phyloP scores from a whole-genome alignment of 2,329 filamentous ascomycete genomes.

The Hyphodiscus sp. region DNA sequence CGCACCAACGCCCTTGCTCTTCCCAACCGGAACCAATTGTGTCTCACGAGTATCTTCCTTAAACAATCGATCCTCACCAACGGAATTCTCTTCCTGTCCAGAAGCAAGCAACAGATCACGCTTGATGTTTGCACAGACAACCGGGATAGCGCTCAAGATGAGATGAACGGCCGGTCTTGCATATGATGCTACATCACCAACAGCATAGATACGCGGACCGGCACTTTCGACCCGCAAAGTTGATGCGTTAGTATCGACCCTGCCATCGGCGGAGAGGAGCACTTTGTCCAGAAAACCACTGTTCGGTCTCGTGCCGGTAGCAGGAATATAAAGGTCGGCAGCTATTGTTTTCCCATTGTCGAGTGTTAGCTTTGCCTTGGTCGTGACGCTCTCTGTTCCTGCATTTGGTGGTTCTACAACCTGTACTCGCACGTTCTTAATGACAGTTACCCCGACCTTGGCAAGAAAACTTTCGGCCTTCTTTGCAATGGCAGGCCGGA shows the following conservation, averaged over 20 bases:
- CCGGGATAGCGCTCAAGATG: conserved; percentile 35
- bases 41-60: conserved; percentile 38
- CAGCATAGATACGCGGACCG: conserved; percentile 37
- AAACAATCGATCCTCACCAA: conserved; percentile 31
- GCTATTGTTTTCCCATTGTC: conserved; percentile 33
- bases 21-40: conserved; percentile 43
- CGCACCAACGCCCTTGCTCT: conserved; percentile 38
- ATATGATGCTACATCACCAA: conserved; percentile 39
- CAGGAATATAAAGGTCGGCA: conserved; percentile 43
- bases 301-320: conserved; percentile 37
- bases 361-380: conserved; percentile 33
- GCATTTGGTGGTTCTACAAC: conserved; percentile 27
- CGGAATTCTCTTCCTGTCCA: conserved; percentile 15
- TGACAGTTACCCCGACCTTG: conserved; percentile 38
- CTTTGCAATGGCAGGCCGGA: conserved; percentile 33
- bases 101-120: conserved; percentile 39
- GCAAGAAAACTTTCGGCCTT: conserved; percentile 37
- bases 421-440: conserved; percentile 36
- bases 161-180: conserved; percentile 37
- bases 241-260: conserved; percentile 40
- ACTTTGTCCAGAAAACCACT: conserved; percentile 38
- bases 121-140: conserved; percentile 42
- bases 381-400: conserved; percentile 25
- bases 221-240: conserved; percentile 38
- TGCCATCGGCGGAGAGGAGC: conserved; percentile 39